These are phyloP conservation scores for Neofusicoccum umdonicola DNA, from an alignment of 2,329 filamentous ascomycete genomes.

Conservation along the genomic window DNA sequence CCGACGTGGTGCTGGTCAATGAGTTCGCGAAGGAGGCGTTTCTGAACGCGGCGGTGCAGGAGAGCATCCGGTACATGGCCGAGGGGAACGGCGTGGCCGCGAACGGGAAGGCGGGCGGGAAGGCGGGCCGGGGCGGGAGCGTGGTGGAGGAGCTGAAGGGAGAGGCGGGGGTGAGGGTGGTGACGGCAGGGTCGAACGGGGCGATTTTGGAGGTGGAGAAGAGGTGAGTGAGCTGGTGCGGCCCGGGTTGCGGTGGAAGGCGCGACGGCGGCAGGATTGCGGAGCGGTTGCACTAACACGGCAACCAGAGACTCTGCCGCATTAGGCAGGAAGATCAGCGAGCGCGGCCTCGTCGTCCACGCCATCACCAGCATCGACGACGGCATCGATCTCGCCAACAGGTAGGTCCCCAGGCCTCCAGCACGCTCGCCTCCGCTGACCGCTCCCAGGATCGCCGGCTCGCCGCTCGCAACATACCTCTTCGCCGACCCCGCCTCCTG, in stretches of 20 bases:
- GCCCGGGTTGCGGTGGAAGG: too few relatives aligned
- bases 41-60: conserved; percentile 28
- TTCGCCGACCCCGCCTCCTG: conserved; percentile 51
- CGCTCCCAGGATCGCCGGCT: conserved; percentile 9
- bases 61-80: conserved; percentile 33
- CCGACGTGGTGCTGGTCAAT: conserved; percentile 63
- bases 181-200: conserved; percentile 13
- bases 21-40: conserved; percentile 57
- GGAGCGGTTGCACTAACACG: neutral
- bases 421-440: too few relatives aligned
- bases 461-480: conserved; percentile 51
- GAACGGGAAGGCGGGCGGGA: neutral
- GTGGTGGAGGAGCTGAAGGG: neutral
- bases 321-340: conserved; percentile 36
- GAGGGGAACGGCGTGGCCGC: neutral
- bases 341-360: conserved; percentile 47
- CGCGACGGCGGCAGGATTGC: too few relatives aligned
- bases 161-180: neutral
- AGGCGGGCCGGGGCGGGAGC: neutral
- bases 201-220: neutral
- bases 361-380: conserved; percentile 53
- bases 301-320: conserved; percentile 14
- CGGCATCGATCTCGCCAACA: conserved; percentile 49
- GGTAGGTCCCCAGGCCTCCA: neutral
- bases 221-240: neutral